Base-by-base conservation (phyloP, 306 rosid genomes). In the Rosa multiflora region DNA sequence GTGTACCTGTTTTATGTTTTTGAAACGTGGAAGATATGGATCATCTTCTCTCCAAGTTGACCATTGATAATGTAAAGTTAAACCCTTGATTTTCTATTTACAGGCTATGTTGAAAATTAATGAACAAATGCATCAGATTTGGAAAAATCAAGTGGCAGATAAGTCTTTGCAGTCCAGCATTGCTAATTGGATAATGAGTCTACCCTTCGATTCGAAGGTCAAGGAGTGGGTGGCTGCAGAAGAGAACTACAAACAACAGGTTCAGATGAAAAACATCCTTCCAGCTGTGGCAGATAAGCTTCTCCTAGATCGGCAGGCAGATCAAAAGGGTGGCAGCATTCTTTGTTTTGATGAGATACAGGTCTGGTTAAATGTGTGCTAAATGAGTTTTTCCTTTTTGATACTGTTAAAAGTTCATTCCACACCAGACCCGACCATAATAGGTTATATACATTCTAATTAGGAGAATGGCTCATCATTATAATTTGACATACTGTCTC, bases 71-170 rank as follows among this genome's bases (percentile, higher is more conserved):
- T 46, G 7, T 12, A 56, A 42, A 39, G 78, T 58, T 56, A 15
- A 12, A 8, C 40, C 20, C 11, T 40, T 71, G 13, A 39, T 49
- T 72, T 40, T 69, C 73, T 61, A 40, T 78, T 64, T 83, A 80
- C 87, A 95, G 99, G 99, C 98, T 81, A 95, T 95, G 99, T 93
- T 95, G 77, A 92, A 88, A 87, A 95, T 95, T 83, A 95, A 95
- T 85, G 99, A 92, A 80, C 95, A 88, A 35, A 95, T 95, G 99
- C 99, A 95, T 82, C 89, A 88, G 84, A 86, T 90, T 85, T 95
- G 99, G 99, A 92, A 87, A 83, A 85, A 79, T 42, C 97, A 95
- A 83, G 84, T 82, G 76, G 91, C 85, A 81, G 97, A 86, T 79
- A 89, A 91, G 87, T 84, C 95, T 74, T 79, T 89, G 63, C 90